These are phyloP conservation scores for Petasospora fabianii DNA, from an alignment of 1,139 yeast species.

Conservation along the genomic window DNA sequence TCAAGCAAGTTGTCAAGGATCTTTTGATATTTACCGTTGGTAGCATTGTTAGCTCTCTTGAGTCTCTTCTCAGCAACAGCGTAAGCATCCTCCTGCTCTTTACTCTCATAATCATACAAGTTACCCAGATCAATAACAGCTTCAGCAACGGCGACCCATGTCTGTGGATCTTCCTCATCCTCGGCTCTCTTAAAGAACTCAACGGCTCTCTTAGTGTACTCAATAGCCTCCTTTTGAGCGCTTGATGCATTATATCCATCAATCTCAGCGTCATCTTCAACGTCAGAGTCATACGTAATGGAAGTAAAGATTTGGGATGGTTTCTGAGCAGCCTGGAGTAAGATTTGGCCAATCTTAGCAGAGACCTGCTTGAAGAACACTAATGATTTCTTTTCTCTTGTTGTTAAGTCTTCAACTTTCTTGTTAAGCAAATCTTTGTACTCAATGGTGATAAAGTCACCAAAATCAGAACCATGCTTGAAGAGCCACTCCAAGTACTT, in stretches of 20 bases:
- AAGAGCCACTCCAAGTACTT: constrained; percentile 53
- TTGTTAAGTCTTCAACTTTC: constrained; percentile 24
- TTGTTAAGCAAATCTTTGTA: constrained; percentile 23
- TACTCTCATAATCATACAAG: constrained; percentile 57
- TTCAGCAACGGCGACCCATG: constrained; percentile 83
- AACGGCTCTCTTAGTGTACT: constrained; percentile 53
- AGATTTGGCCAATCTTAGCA: constrained; percentile 56
- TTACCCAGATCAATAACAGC: constrained; percentile 79
- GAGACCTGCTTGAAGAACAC: constrained; percentile 38
- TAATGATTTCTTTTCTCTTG: constrained; percentile 21
- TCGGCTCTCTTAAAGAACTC: constrained; percentile 54
- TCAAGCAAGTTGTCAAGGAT: constrained; percentile 39
- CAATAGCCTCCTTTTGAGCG: constrained; percentile 49
- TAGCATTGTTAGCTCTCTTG: constrained; percentile 66
- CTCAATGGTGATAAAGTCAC: constrained; percentile 26
- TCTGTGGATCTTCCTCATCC: constrained; percentile 70
- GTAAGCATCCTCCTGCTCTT: constrained; percentile 63
- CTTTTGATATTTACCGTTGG: constrained; percentile 68
- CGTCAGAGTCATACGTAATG: constrained; percentile 55
- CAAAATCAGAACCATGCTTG: constrained; percentile 44
- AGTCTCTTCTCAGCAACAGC: constrained; percentile 61
- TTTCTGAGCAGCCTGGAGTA: constrained; percentile 58
- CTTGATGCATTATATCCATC: constrained; percentile 33
- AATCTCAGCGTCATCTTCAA: constrained; percentile 37
- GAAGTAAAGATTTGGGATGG: constrained; percentile 55